phyloP scores from a whole-genome alignment of 108 stramenopile species.

The Cyclotella choctawhatcheeana region DNA sequence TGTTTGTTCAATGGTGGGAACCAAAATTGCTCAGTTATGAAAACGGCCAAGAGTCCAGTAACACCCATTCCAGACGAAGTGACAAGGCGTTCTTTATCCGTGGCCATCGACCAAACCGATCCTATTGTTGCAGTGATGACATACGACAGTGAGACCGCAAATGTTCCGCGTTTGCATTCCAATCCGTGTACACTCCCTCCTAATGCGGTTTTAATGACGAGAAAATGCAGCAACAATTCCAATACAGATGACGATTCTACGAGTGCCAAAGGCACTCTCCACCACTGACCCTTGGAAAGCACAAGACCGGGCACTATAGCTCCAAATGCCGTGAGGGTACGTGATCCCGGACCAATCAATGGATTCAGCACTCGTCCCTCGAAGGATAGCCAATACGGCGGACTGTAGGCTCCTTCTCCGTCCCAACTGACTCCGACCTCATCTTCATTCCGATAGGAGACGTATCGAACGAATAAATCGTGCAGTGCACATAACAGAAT shows the following conservation, averaged over 20 bases:
- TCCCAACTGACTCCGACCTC: conserved; percentile 50
- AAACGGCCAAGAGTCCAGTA: conserved; percentile 37
- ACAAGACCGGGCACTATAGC: conserved; percentile 49
- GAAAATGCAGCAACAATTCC: conserved; percentile 27
- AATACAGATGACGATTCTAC: conserved; percentile 41
- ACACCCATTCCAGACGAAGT: conserved; percentile 54
- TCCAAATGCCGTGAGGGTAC: conserved; percentile 53
- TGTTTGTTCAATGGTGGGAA: conserved; percentile 19
- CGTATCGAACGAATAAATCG: conserved; percentile 49
- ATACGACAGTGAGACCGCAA: conserved; percentile 20
- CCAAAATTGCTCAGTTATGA: conserved; percentile 31
- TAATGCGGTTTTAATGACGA: conserved; percentile 25
- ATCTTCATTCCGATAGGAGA: conserved; percentile 40
- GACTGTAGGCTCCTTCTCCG: conserved; percentile 47
- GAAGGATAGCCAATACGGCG: conserved; percentile 46
- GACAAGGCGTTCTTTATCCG: conserved; percentile 39
- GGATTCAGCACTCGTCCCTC: conserved; percentile 50
- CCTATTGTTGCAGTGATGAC: conserved; percentile 33
- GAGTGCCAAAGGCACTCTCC: conserved; percentile 32
- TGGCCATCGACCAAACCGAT: conserved; percentile 39
- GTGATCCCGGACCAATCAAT: conserved; percentile 45
- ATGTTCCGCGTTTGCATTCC: conserved; percentile 43
- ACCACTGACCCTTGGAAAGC: conserved; percentile 41
- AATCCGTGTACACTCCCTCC: conserved; percentile 30
- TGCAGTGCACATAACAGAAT: conserved; percentile 42